phyloP scores from a whole-genome alignment of 169 alveolate species.

The Hepatocystis sp. region DNA sequence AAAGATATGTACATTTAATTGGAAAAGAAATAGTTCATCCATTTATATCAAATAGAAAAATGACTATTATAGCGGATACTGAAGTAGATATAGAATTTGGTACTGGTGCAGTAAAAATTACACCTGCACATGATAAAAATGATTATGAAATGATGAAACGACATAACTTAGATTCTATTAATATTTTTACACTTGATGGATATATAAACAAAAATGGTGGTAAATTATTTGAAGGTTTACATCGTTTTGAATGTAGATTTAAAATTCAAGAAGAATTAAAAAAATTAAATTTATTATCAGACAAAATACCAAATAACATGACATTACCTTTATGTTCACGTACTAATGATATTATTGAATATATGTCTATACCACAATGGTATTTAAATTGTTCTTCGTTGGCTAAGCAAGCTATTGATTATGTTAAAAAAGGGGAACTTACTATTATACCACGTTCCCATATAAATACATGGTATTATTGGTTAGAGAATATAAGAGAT shows the following conservation, averaged over 20 bases:
- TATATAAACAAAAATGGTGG: conserved; percentile 96
- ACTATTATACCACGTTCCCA: conserved; percentile 94
- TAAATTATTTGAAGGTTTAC: conserved; percentile 93
- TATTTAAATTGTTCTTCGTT: conserved; percentile 97
- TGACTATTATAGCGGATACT: conserved; percentile 96
- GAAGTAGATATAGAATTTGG: conserved; percentile 98
- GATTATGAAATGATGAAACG: conserved; percentile 98
- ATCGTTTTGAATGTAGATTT: conserved; percentile 96
- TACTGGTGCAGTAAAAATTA: conserved; percentile 99
- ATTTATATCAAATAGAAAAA: conserved; percentile 94
- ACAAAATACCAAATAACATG: conserved; percentile 93
- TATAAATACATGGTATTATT: conserved; percentile 97
- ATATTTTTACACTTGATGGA: conserved; percentile 97
- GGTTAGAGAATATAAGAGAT: conserved; percentile 98
- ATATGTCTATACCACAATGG: conserved; percentile 99
- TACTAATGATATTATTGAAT: conserved; percentile 98
- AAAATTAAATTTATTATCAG: conserved; percentile 90
- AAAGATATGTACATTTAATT: conserved; percentile 90
- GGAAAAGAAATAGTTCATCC: conserved; percentile 99
- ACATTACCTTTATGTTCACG: conserved; percentile 98
- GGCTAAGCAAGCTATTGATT: conserved; percentile 93
- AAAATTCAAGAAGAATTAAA: conserved; percentile 93
- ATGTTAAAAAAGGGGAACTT: conserved; percentile 94
- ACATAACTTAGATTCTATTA: conserved; percentile 91
- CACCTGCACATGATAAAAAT: conserved; percentile 99